These are phyloP conservation scores for Mycosphaerelloides madeirae DNA, from an alignment of 2,329 filamentous ascomycete species.

Conservation along the genomic window DNA sequence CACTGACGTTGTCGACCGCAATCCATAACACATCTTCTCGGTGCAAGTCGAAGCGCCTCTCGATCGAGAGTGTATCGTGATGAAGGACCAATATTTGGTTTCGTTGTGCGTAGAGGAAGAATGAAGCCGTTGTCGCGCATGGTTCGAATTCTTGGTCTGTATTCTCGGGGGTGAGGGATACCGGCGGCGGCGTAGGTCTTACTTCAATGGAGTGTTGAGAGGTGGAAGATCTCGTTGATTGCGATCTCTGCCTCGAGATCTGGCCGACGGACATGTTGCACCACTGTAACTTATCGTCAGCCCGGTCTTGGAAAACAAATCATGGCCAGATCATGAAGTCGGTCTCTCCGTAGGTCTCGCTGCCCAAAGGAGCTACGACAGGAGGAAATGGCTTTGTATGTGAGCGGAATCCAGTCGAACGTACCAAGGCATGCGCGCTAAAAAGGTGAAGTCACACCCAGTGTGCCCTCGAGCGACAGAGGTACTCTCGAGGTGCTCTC, in stretches of 20 bases:
- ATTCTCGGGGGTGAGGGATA: conserved; percentile 43
- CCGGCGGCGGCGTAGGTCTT: conserved; percentile 37
- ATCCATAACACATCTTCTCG: conserved; percentile 78
- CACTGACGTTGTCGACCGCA: conserved; percentile 85
- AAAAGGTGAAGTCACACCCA: conserved; percentile 24
- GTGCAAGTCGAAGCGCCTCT: conserved; percentile 79
- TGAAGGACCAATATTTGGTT: conserved; percentile 79
- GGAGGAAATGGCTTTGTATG: conserved; percentile 24
- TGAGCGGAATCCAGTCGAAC: conserved; percentile 18
- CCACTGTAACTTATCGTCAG: conserved; percentile 23
- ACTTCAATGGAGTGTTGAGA: conserved; percentile 24
- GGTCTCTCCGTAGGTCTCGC: conserved; percentile 18
- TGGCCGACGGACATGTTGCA: conserved; percentile 43
- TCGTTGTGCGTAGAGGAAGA: conserved; percentile 84
- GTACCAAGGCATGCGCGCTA: conserved; percentile 34
- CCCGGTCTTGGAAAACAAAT: conserved; percentile 12
- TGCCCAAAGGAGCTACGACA: conserved; percentile 21
- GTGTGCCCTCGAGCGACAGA: conserved; percentile 16
- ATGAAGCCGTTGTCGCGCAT: conserved; percentile 82
- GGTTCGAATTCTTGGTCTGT: conserved; percentile 65
- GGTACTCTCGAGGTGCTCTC: conserved; percentile 21
- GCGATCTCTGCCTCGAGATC: conserved; percentile 37
- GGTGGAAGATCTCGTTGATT: conserved; percentile 28
- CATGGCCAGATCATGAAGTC: conserved; percentile 18
- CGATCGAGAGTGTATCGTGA: conserved; percentile 86